phyloP scores from a whole-genome alignment of 2,329 filamentous ascomycete genomes.

The Pseudogymnoascus sp. region DNA sequence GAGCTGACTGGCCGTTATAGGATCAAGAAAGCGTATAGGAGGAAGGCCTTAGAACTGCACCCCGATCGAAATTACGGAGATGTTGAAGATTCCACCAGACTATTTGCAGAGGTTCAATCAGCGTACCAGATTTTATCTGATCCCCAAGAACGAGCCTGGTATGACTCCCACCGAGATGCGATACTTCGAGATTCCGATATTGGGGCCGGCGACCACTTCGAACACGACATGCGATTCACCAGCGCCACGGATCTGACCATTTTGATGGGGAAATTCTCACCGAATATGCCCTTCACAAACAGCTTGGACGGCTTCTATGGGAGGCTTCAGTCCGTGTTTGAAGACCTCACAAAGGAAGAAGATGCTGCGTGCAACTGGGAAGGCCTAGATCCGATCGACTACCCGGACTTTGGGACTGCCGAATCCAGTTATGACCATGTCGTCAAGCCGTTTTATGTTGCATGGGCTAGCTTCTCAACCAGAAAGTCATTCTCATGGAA shows the following conservation, averaged over 20 bases:
- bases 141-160: constrained; percentile 92
- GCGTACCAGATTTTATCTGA: constrained; percentile 96
- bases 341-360: constrained; percentile 74
- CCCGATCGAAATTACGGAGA: constrained; percentile 90
- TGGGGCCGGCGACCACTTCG: constrained; percentile 42
- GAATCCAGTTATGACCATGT: constrained; percentile 66
- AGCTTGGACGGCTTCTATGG: constrained; percentile 77
- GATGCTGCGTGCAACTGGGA: constrained; percentile 64
- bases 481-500: constrained; percentile 84
- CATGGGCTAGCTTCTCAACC: constrained; percentile 76
- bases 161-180: constrained; percentile 84
- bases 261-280: constrained; percentile 73
- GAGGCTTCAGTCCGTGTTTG: constrained; percentile 68
- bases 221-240: constrained; percentile 65
- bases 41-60: constrained; percentile 85
- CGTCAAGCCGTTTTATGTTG: constrained; percentile 71
- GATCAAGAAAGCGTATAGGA: constrained; percentile 88
- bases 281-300: constrained; percentile 71
- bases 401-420: constrained; percentile 77
- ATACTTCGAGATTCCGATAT: constrained; percentile 55
- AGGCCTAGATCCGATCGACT: constrained; percentile 51
- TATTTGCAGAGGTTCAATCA: constrained; percentile 85
- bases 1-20: constrained; percentile 35
- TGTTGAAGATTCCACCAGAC: constrained; percentile 70
- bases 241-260: constrained; percentile 70